phyloP scores from a whole-genome alignment of 257 asterid genomes.

The Salvia splendens region DNA sequence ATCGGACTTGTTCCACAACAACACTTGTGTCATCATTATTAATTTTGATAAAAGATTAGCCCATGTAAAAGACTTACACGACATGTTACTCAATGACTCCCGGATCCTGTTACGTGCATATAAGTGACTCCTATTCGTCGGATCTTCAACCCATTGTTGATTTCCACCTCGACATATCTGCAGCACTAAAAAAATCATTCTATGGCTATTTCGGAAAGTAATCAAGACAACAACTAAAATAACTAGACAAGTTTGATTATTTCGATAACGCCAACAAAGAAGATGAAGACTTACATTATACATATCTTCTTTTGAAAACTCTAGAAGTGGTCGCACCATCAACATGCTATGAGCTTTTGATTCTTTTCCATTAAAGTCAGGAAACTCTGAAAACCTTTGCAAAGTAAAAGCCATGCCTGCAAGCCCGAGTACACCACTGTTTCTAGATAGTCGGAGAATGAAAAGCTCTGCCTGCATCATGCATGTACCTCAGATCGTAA shows the following conservation, averaged over 20 bases:
- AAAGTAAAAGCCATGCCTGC: conserved; percentile 83
- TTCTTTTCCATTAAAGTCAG: conserved; percentile 43
- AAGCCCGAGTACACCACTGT: conserved; percentile 96
- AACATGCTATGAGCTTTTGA: conserved; percentile 50
- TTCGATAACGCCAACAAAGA: conserved; percentile 8
- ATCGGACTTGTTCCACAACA: not conserved
- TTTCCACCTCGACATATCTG: conserved; percentile 71
- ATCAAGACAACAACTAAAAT: conserved; percentile 26
- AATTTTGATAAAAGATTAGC: conserved; percentile 18
- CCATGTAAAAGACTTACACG: conserved; percentile 49
- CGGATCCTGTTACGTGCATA: conserved; percentile 95
- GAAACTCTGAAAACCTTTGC: conserved; percentile 50
- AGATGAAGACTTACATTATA: conserved; percentile 57
- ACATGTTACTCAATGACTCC: conserved; percentile 49
- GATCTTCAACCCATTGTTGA: conserved; percentile 95
- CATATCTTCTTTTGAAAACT: conserved; percentile 82
- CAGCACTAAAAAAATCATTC: conserved; percentile 28
- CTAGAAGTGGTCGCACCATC: conserved; percentile 84
- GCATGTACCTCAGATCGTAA: conserved; percentile 36
- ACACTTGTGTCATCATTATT: not conserved
- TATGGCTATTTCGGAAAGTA: conserved; percentile 21
- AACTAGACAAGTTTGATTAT: not conserved
- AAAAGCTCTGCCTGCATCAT: conserved; percentile 85
- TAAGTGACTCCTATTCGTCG: conserved; percentile 68
- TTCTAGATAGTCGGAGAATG: conserved; percentile 78